phyloP scores from a whole-genome alignment of 108 stramenopile species.

The Discostella stelligeroides region DNA sequence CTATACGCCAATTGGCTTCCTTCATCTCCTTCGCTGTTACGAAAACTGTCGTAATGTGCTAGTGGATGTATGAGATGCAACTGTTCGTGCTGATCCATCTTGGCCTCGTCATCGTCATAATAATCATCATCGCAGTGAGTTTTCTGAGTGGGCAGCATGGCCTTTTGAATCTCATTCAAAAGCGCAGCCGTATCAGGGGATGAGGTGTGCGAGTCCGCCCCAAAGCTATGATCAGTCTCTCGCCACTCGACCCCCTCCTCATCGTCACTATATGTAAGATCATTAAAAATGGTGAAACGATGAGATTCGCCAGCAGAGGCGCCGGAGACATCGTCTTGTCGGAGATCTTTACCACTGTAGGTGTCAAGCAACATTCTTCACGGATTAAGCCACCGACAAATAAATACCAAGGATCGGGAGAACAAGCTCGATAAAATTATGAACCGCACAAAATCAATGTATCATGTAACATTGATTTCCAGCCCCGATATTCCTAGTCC shows the following conservation, averaged over 20 bases:
- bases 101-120: neutral
- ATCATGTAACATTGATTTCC: too few relatives aligned
- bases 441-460: too few relatives aligned
- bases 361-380: too few relatives aligned
- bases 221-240: neutral
- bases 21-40: conserved; percentile 22
- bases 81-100: neutral
- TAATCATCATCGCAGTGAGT: neutral
- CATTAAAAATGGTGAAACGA: conserved; percentile 31
- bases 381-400: too few relatives aligned
- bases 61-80: conserved; percentile 34
- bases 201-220: neutral
- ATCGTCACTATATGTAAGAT: conserved; percentile 47
- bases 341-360: too few relatives aligned
- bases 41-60: conserved; percentile 11
- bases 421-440: too few relatives aligned
- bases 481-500: too few relatives aligned
- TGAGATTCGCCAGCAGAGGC: too few relatives aligned
- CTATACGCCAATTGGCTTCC: conserved; percentile 38
- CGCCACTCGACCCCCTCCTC: conserved; percentile 24
- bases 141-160: neutral
- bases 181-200: conserved; percentile 13
- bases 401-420: too few relatives aligned
- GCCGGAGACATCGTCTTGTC: too few relatives aligned
- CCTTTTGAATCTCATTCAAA: conserved; percentile 6